Conservation (phyloP, 2,329 filamentous ascomycete genomes). For the Pseudocercospora pini-densiflorae region DNA sequence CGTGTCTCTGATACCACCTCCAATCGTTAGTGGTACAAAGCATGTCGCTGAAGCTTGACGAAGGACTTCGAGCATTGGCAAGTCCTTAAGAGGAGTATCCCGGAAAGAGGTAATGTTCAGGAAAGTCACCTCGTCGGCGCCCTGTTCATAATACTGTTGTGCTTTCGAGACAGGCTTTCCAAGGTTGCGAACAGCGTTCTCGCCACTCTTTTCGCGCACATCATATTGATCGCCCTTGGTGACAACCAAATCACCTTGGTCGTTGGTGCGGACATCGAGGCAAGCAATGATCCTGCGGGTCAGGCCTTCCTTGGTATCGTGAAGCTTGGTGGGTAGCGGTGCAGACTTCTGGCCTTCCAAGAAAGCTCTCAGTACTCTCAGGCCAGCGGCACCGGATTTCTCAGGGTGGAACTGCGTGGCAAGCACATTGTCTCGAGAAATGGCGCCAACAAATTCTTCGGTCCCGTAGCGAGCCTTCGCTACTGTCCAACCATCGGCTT, state of each 20-base stretch:
- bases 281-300: constrained; percentile 96
- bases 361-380: constrained; percentile 84
- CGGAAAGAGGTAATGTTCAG: constrained; percentile 98
- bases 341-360: constrained; percentile 70
- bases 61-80: constrained; percentile 95
- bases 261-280: constrained; percentile 92
- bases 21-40: constrained; percentile 94
- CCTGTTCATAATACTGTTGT: constrained; percentile 90
- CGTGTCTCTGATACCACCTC: constrained; percentile 92
- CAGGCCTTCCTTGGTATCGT: constrained; percentile 65
- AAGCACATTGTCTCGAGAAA: constrained; percentile 83
- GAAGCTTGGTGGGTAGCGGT: constrained; percentile 51
- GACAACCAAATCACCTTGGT: constrained; percentile 91
- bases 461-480: constrained; percentile 85
- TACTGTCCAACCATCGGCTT: constrained; percentile 86
- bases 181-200: constrained; percentile 78
- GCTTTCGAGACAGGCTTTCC: constrained; percentile 98
- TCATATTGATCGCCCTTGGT: constrained; percentile 99
- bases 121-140: constrained; percentile 95
- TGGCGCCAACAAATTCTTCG: constrained; percentile 89
- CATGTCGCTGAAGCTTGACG: constrained; percentile 85
- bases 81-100: constrained; percentile 87
- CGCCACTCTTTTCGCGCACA: constrained; percentile 80
- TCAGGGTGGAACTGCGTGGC: constrained; percentile 98
- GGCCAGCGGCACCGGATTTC: constrained; percentile 88